These are phyloP conservation scores for Carex littledalei DNA, from an alignment of 176 grass and related monocot genomes.

Conservation along the genomic window DNA sequence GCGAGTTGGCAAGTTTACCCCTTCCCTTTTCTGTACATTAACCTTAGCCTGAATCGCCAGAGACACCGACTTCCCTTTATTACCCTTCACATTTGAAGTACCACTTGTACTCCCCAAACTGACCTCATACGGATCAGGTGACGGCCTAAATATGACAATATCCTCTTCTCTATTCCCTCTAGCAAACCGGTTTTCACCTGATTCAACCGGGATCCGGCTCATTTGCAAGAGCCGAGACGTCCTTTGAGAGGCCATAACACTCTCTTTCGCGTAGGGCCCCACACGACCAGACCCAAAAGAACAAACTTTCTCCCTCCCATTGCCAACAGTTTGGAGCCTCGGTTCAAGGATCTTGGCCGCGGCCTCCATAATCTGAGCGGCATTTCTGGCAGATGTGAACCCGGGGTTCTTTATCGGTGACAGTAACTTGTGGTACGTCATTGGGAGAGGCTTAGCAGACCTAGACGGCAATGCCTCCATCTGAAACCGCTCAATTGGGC, in stretches of 20 bases:
- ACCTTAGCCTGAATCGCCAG: slow-evolving; percentile 73
- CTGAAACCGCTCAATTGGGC: slow-evolving; percentile 74
- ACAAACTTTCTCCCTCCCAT: slow-evolving; percentile 48
- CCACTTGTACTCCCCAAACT: slow-evolving; percentile 22
- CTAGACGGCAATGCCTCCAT: slow-evolving; percentile 54
- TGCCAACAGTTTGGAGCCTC: slow-evolving; percentile 36
- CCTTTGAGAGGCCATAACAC: slow-evolving; percentile 30
- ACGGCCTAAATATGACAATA: slow-evolving; percentile 54
- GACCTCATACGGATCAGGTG: slow-evolving; percentile 50
- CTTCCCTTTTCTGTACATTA: slow-evolving; percentile 78
- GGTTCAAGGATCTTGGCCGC: slow-evolving; percentile 80
- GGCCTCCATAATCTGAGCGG: slow-evolving; percentile 73
- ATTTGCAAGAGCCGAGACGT: slow-evolving; percentile 33
- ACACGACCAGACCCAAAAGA: slow-evolving; percentile 44
- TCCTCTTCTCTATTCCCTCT: slow-evolving; percentile 48
- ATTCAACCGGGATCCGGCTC: slow-evolving; percentile 31
- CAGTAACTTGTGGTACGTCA: slow-evolving; percentile 47
- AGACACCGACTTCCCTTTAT: slow-evolving; percentile 68
- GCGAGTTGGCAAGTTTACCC: slow-evolving; percentile 35
- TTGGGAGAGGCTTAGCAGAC: slow-evolving; percentile 33
- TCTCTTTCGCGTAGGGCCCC: slow-evolving; percentile 44
- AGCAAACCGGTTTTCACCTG: slow-evolving; percentile 28
- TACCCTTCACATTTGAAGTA: slow-evolving; percentile 33
- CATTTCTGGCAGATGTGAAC: slow-evolving; percentile 64
- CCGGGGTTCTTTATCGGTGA: slow-evolving; percentile 67